Conservation (phyloP, 345 rosid species). For the Citrus medica region DNA sequence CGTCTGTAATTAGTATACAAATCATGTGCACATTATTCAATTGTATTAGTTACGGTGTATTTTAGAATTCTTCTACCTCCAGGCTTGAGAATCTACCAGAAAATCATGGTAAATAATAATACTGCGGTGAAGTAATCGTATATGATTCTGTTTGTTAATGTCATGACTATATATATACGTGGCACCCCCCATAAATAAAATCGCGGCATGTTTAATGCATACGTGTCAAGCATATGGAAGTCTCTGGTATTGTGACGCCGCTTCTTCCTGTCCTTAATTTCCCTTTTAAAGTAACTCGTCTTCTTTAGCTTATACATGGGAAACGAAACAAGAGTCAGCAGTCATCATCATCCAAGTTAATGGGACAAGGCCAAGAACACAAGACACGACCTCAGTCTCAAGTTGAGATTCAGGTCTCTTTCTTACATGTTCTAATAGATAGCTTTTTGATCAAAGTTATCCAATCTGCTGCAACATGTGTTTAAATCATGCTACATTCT, state of each 20-base stretch:
- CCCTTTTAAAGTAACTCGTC: background rate
- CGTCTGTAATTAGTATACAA: no score
- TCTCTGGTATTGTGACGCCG: background rate
- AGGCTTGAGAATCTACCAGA: background rate
- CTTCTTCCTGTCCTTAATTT: background rate
- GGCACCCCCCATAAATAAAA: background rate
- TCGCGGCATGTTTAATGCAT: background rate
- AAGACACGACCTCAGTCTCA: constrained; percentile 34
- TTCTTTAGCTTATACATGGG: background rate
- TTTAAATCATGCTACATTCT: no score
- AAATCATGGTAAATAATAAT: background rate
- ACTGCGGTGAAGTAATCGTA: background rate
- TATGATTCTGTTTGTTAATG: background rate
- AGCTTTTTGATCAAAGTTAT: background rate
- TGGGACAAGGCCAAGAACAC: constrained; percentile 42
- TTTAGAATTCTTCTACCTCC: no score
- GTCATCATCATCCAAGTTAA: background rate
- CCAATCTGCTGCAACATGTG: no score
- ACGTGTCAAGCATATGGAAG: background rate
- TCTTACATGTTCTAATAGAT: background rate
- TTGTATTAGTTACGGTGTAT: no score
- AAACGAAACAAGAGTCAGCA: background rate
- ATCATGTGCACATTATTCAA: no score
- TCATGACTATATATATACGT: background rate
- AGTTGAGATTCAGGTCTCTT: constrained; percentile 37